Base-by-base conservation (phyloP, 2,329 filamentous ascomycete species). In the Aureobasidium sp. region DNA sequence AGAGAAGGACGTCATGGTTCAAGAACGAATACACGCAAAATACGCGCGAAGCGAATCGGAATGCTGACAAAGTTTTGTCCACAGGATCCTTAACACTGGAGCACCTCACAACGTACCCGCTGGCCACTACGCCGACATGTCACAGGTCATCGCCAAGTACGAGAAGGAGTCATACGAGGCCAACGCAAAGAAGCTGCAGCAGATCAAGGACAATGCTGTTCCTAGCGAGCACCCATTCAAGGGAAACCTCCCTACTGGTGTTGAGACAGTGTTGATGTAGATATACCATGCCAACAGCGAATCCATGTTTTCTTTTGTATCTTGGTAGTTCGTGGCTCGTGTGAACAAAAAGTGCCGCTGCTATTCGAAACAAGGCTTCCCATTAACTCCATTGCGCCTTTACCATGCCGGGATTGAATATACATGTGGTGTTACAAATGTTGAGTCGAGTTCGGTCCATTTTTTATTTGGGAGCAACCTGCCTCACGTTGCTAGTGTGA, bases 51-150 rank as follows among this genome's bases (percentile, higher is more conserved):
- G 34, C 50, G n/a, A 52, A 44, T 47, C 15, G 34, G 32, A 42
- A 44, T 39, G 34, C 36, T 67, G 56, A 66, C 64, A 17, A 50
- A 50, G 15, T 48, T 62, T 32, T 42, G 56, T 41, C 29, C 15
- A 32, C 70, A 88, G 86, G 68, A 76, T 82, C 66, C 82, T 88
- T 75, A 87, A 88, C 70, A 74, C 76, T 26, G 82, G 83, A 58
- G 83, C 83, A 1, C 85, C 85, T 17, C 85, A 79, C 74, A 89
- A 89, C 70, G 81, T 87, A 61, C 75, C 80, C 36, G 84, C 86
- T 47, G 86, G 86, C 57, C 82, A 82, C 65, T 75, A 76, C 50
- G 74, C 79, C 61, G 81, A 86, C 69, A 76, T 89, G 67, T 81
- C 82, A 70, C 72, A 79, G 58, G 77, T 87, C 61, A 82, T 86